Conservation (phyloP, 2,329 filamentous ascomycete genomes). For the Pseudogymnoascus sp. region DNA sequence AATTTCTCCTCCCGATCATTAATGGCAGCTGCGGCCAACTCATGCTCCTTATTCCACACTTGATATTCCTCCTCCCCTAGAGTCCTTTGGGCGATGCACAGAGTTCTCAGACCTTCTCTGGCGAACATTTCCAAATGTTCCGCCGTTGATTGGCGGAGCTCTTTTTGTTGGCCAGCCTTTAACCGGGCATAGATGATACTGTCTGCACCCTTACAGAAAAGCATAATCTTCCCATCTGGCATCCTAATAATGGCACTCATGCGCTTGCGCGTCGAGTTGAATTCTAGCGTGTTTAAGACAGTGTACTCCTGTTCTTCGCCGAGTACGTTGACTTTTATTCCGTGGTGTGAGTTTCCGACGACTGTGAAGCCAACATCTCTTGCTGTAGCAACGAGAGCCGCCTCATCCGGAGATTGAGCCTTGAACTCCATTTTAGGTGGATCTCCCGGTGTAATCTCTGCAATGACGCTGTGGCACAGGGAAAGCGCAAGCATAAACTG, state of each 20-base stretch:
- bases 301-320: conserved; percentile 79
- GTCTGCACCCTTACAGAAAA: conserved; percentile 97
- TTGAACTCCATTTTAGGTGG: conserved; percentile 89
- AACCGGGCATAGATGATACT: conserved; percentile 94
- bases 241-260: conserved; percentile 97
- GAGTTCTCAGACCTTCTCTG: conserved; percentile 83
- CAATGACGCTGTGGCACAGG: conserved; percentile 94
- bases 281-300: conserved; percentile 91
- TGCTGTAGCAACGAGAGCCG: conserved; percentile 86
- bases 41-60: conserved; percentile 78
- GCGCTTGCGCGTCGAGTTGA: conserved; percentile 91
- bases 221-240: conserved; percentile 80
- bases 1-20: conserved; percentile 87
- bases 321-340: conserved; percentile 78
- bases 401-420: conserved; percentile 94
- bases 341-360: conserved; percentile 69
- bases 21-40: conserved; percentile 76
- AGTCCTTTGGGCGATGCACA: conserved; percentile 83
- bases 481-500: conserved; percentile 93
- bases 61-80: conserved; percentile 77
- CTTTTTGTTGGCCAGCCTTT: conserved; percentile 74
- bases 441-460: conserved; percentile 83
- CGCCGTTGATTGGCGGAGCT: conserved; percentile 75
- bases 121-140: conserved; percentile 97
- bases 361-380: conserved; percentile 94